These are phyloP conservation scores for Udeniomyces megalosporus DNA, from an alignment of 768 basidiomycete genomes.

Conservation along the genomic window DNA sequence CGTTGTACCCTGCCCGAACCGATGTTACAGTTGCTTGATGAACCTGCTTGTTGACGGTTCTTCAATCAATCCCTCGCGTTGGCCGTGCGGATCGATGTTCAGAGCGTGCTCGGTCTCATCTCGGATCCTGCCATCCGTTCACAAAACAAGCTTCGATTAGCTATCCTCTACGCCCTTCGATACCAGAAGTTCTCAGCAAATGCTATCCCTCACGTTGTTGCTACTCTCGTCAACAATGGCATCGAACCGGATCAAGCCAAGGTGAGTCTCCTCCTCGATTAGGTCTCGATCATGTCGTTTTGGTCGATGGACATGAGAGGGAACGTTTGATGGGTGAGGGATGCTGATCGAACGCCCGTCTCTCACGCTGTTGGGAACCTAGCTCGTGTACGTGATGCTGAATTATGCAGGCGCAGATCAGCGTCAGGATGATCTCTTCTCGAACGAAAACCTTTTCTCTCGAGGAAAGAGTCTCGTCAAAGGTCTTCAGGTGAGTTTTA, in stretches of 20 bases:
- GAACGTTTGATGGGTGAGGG: no score
- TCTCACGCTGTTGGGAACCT: neutral
- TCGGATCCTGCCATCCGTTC: conserved; percentile 49
- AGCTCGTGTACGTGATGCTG: conserved; percentile 85
- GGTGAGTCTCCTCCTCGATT: conserved; percentile 8
- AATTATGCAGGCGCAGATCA: conserved; percentile 91
- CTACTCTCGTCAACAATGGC: conserved; percentile 29
- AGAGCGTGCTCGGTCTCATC: conserved; percentile 73
- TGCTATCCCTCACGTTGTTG: conserved; percentile 50
- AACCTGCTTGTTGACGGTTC: neutral
- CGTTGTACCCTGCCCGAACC: conserved; percentile 22
- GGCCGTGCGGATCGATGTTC: no score
- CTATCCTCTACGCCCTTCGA: conserved; percentile 79
- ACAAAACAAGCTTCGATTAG: conserved; percentile 72
- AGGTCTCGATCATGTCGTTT: neutral
- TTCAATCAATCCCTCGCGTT: neutral
- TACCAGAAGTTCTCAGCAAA: conserved; percentile 78
- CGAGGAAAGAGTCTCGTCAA: conserved; percentile 89
- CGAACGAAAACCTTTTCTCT: conserved; percentile 82
- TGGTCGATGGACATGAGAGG: no score
- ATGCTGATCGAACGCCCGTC: no score
- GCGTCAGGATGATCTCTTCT: conserved; percentile 91
- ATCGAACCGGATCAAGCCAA: conserved; percentile 37
- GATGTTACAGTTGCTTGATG: neutral
- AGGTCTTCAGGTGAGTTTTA: conserved; percentile 59